Evolutionary conservation across 345 rosid genomes (phyloP), one percentile per base, ranked within the genome.

Genomic region (Eucalyptus regnans): DNA sequence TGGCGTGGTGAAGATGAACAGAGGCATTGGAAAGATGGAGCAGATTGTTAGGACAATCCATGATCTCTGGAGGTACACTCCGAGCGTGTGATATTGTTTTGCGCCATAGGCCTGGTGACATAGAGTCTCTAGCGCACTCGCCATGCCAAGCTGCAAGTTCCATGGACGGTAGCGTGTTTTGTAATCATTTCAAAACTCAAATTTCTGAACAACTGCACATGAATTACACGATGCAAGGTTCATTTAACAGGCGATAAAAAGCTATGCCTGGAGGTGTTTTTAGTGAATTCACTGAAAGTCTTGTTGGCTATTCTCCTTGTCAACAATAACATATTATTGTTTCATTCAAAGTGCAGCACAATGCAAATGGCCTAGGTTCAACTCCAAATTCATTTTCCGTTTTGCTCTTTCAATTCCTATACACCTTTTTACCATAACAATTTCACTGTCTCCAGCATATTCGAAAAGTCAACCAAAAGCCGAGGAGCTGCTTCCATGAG

Each of bases 51-150:
- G 92, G 41, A 97, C 94, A 66, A 96, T 90, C 99, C 99, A 96
- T 20, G 98, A 97, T 64, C 99, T 89, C 89, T 97, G 99, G 49
- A 96, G 96, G 90, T 96, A 95, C 46, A 96, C 83, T 71, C 98
- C 97, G 0, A 95, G 94, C 98, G 95, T 95, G 90, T 95, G 97
- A 88, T 95, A 87, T 50, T 94, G 98, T 91, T 92, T 92, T 27
- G 98, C 96, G 25, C 99, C 97, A 3, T 58, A 96, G 8, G 97
- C 93, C 94, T 97, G 98, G 76, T 96, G 96, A 60, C 99, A 97
- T 22, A 97, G 89, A 17, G 98, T 97, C 92, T 97, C 96, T 88
- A 95, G 87, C 31, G 95, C 98, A 85, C 97, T 96, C 8, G 98
- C 95, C 99, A 95, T 96, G 6, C 99, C 98, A 86, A 96, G 88